Evolutionary conservation across 1,139 yeast species (phyloP), one percentile per base, ranked within the genome.

Genomic region (Blastobotrys illinoisensis): DNA sequence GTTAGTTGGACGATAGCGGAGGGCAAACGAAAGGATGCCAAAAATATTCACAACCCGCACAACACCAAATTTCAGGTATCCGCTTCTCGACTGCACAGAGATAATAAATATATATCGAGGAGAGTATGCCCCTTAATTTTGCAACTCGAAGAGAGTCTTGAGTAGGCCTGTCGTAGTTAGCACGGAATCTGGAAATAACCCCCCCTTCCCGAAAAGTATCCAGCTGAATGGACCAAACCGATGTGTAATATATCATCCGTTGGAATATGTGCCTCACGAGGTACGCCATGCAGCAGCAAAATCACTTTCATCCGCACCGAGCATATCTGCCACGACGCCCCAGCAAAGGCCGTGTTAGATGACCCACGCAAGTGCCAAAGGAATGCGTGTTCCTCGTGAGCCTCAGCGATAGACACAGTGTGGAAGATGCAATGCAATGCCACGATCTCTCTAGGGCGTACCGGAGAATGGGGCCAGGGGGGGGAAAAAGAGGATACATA

Each of bases 381-480:
- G 40, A 32, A 32, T 32, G 40, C 40, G 40, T 16, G 13, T 32
- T 32, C 40, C 40, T 13, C 16, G 16, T 32, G 40, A n/a, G 16
- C 40, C 40, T n/a, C 40, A 32, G 40, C 14, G 6, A 32, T 32
- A 32, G 13, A 13, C n/a, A 7, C 5, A n/a, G 5, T 3, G 40
- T 13, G 7, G 40, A 11, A 13, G 40, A 32, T 32, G 40, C 40
- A 32, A 32, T 32, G 40, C 40, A 32, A 32, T 11, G 14, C 16
- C 11, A 11, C 40, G 40, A 32, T 32, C 40, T 16, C 7, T 5
- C 32, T 32, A n/a, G 7, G 40, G 40, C 40, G 40, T 32, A 32
- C 40, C 40, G 40, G 40, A 32, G 40, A 32, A 32, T 32, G 40
- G 40, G 40, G 40, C 40, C 40, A 32, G 40, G 40, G 40, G 32